Percentiles rank a stretch among this genome's conserved stretches.
These are phyloP conservation scores for Melaleuca quinquenervia DNA, from an alignment of 345 rosid genomes.

Conservation along the genomic window DNA sequence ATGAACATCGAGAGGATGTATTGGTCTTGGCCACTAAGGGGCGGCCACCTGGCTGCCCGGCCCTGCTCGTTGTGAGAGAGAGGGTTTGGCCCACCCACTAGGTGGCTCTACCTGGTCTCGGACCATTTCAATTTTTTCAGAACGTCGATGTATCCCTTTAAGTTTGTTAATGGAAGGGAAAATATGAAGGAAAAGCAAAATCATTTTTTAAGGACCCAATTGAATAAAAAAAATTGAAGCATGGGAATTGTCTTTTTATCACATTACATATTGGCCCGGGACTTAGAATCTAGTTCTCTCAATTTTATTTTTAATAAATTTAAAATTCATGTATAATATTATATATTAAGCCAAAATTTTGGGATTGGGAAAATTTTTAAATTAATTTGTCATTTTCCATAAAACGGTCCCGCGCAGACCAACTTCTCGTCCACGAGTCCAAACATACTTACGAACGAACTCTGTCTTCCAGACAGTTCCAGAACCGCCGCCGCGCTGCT, in stretches of 20 bases:
- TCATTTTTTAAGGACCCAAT: background rate
- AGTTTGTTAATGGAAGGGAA: background rate
- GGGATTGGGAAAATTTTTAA: no score
- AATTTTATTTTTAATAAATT: background rate
- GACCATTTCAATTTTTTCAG: no score
- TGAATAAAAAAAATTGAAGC: background rate
- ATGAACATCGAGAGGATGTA: no score
- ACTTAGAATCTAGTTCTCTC: no score
- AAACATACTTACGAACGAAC: background rate
- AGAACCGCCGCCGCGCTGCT: background rate
- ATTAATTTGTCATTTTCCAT: background rate
- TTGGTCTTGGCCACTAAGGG: no score
- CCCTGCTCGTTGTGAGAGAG: no score
- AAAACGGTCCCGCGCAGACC: background rate
- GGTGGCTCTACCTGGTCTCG: no score
- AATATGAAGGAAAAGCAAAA: background rate
- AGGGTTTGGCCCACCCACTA: no score
- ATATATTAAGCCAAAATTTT: accelerated
- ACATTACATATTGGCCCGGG: background rate
- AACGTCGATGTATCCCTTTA: background rate
- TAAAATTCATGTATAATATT: accelerated
- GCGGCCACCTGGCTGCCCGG: no score
- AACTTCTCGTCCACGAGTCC: background rate
- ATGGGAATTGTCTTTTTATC: background rate
- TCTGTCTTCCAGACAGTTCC: background rate